These are phyloP conservation scores for Trametes meyenii DNA, from an alignment of 768 basidiomycete species.

Conservation along the genomic window DNA sequence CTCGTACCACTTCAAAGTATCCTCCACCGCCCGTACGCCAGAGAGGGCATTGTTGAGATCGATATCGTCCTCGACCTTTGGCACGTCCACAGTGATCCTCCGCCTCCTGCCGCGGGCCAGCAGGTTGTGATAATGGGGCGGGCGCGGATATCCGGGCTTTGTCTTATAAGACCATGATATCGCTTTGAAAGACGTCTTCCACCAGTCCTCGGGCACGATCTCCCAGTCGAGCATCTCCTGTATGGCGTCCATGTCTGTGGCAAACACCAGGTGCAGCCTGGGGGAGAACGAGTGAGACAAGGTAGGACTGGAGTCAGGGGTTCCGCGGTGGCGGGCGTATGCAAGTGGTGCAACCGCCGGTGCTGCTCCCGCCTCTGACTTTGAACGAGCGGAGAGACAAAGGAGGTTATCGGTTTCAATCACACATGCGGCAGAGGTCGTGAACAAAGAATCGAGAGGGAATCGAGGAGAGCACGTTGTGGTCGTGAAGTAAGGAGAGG, in stretches of 20 bases:
- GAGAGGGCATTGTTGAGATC: conserved; percentile 27
- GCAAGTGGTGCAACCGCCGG: conserved; percentile 1
- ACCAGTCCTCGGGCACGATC: conserved; percentile 24
- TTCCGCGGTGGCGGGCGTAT: conserved; percentile 2
- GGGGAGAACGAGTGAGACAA: background rate
- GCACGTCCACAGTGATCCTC: background rate
- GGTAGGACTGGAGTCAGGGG: conserved; percentile 9
- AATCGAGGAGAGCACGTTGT: conserved; percentile 20
- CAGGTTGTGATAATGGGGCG: conserved; percentile 29
- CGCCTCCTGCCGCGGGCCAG: conserved; percentile 21
- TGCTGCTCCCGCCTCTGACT: conserved; percentile 21
- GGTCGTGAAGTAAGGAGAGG: conserved; percentile 22
- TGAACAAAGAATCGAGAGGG: conserved; percentile 12
- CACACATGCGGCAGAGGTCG: conserved; percentile 25
- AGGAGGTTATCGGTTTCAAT: conserved; percentile 25
- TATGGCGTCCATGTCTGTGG: background rate
- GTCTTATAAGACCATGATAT: conserved; percentile 26
- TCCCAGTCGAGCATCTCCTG: conserved; percentile 19
- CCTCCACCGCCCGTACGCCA: conserved; percentile 30
- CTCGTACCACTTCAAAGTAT: conserved; percentile 30
- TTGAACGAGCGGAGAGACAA: conserved; percentile 20
- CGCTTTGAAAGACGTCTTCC: conserved; percentile 24
- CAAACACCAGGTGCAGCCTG: background rate
- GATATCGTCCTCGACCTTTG: conserved; percentile 15
- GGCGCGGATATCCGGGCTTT: conserved; percentile 20